Evolutionary conservation across 345 rosid genomes (phyloP), one percentile per base, ranked within the genome.

Genomic region (Eucalyptus marginata): DNA sequence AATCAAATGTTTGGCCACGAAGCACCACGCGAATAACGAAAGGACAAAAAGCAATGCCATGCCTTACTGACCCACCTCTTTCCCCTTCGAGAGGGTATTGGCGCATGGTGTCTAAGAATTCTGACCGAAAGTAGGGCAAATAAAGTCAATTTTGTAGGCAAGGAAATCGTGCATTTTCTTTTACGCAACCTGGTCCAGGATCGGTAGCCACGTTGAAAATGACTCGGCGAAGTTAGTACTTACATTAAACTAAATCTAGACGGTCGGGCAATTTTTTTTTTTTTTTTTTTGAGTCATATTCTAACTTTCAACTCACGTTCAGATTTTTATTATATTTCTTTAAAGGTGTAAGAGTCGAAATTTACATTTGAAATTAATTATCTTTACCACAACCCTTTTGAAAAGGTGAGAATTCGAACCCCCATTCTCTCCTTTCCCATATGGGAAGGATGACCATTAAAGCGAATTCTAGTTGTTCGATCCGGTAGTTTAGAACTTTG

Each of bases 401-500:
- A 52, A 52, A 18, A 52, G 0, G 24, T 52, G 25, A 10, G 10
- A 25, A 52, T 52, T 52, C 10, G 1, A 52, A 52, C 2, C 10
- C 1, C 58, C 2, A 18, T 52, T 52, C 58, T 52, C 58, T 0
- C 10, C 0, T 4, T 52, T 52, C 58, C 10, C 2, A 52, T 52
- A 25, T 52, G 58, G 5, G 25, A 52, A 52, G 4, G 58, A 52
- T 52, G 10, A 52, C 25, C 10, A 52, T 20, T 20, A 52, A 20
- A 52, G 58, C 5, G 10, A 52, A 52, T 52, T 10, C 58, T 52
- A 20, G 58, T 52, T 20, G 58, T 52, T 52, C 3, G 1, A 22
- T 18, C 6, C 2, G 2, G 4, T 71, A 18, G 25, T 22, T 33
- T 16, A 71, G 25, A 10, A 18, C 46, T 36, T 33, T 22, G 13